These are phyloP conservation scores for Pulicaria dysenterica DNA, from an alignment of 129 eudicot genomes.

Conservation along the genomic window DNA sequence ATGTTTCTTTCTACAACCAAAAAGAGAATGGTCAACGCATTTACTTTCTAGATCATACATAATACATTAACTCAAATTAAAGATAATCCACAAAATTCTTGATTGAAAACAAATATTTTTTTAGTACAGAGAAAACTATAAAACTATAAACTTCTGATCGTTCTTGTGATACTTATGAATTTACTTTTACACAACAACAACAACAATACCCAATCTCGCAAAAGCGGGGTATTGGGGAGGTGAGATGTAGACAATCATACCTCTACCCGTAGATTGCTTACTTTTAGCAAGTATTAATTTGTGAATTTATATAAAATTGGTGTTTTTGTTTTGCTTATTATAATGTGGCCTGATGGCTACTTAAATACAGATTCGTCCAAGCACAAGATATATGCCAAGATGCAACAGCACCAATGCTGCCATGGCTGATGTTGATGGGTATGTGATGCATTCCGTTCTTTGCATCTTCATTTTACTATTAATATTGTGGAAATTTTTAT, in stretches of 20 bases:
- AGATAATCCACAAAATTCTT: too few relatives aligned
- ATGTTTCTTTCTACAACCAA: neutral
- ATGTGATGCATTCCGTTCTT: slow-evolving; percentile 6
- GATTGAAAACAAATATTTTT: too few relatives aligned
- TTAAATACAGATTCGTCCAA: slow-evolving; percentile 27
- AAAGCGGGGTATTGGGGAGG: too few relatives aligned
- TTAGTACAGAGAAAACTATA: too few relatives aligned
- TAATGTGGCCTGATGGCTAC: too few relatives aligned
- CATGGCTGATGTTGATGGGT: slow-evolving; percentile 51
- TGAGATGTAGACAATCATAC: too few relatives aligned
- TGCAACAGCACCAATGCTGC: slow-evolving; percentile 46
- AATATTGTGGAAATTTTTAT: neutral
- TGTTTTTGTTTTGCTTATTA: neutral
- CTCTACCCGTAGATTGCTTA: too few relatives aligned
- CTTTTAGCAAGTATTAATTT: neutral
- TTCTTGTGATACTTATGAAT: too few relatives aligned
- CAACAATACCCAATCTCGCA: too few relatives aligned
- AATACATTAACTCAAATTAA: neutral
- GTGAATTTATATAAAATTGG: neutral
- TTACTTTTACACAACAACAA: too few relatives aligned
- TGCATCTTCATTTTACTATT: neutral
- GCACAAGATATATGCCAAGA: slow-evolving; percentile 38
- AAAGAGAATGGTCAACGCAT: slow-evolving; percentile 14
- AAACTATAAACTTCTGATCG: too few relatives aligned
- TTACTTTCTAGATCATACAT: slow-evolving; percentile 1